Evolutionary conservation across 805 yeast species (phyloP), one percentile per base, ranked within the genome.

Genomic region (Candida odintsovae): DNA sequence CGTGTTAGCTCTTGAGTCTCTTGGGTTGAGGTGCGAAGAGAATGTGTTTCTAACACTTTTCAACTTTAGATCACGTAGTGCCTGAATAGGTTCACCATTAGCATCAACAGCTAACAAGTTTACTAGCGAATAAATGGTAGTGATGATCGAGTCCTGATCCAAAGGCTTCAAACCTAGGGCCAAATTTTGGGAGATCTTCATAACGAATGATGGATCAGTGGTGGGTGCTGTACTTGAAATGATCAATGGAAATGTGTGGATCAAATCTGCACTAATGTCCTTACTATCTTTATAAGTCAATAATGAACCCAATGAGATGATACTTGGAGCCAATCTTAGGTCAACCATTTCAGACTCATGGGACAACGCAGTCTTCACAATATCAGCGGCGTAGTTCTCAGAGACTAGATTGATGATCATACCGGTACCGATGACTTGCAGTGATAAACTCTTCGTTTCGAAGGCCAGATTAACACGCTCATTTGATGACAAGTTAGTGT

Each of bases 91-190:
- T 42, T 59, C 61, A 43, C 64, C 74, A 52, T 67, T 75, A 49
- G 66, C 76, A 15, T 75, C 82, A 44, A 72, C 77, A 43, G 83
- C 77, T 28, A 92, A 66, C 49, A 86, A 63, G 61, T 94, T 94
- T 18, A 86, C 80, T 52, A 92, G 72, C 0, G 95, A 82, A 65
- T 94, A 94, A 43, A 94, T 80, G 1, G 92, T 77, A 8, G 96
- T 83, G 9, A 90, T 86, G 20, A 86, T 82, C 1, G 87, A 79
- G 59, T 90, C 97, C 58, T 89, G 92, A 18, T 90, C 78, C 44
- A 86, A 69, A 9, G 79, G 77, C 47, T 76, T 77, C 53, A 87
- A 70, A 3, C 90, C 89, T 42, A 76, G 63, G 0, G 90, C 85
- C 35, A 90, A 77, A 33, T 78, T 67, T 45, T 67, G 64, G 1